Conservation (phyloP, 495 filamentous ascomycete species). For the Hypoxylon lienhwacheense region DNA sequence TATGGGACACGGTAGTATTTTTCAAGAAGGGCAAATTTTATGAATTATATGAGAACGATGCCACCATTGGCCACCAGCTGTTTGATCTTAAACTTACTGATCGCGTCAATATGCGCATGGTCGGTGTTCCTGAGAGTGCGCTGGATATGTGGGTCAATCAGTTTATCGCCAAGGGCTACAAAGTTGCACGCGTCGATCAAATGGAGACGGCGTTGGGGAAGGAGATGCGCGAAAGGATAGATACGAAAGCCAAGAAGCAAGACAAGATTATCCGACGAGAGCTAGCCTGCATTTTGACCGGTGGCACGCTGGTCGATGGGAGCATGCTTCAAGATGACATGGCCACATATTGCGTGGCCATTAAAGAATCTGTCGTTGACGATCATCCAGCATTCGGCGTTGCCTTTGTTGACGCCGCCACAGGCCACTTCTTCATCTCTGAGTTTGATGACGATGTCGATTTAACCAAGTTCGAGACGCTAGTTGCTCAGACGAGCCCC, state of each 20-base stretch:
- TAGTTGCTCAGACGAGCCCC: slow-evolving; percentile 89
- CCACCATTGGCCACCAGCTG: slow-evolving; percentile 92
- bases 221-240: slow-evolving; percentile 92
- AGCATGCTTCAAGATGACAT: slow-evolving; percentile 98
- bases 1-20: slow-evolving; percentile 97
- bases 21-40: slow-evolving; percentile 99
- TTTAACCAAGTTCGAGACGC: slow-evolving; percentile 96
- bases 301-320: slow-evolving; percentile 90
- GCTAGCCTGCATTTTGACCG: slow-evolving; percentile 85
- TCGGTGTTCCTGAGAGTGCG: slow-evolving; percentile 88
- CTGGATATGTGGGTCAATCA: slow-evolving; percentile 92
- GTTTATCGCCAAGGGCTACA: slow-evolving; percentile 91
- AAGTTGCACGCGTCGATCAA: slow-evolving; percentile 96
- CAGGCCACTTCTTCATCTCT: slow-evolving; percentile 90
- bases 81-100: slow-evolving; percentile 99
- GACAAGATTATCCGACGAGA: slow-evolving; percentile 94
- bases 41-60: slow-evolving; percentile 97
- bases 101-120: slow-evolving; percentile 99
- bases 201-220: slow-evolving; percentile 93
- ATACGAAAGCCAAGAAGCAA: slow-evolving; percentile 59
- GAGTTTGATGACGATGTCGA: slow-evolving; percentile 92
- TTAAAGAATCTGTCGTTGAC: slow-evolving; percentile 83
- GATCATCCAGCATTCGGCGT: slow-evolving; percentile 85
- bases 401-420: slow-evolving; percentile 93
- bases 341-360: slow-evolving; percentile 93